phyloP scores from a whole-genome alignment of 768 basidiomycete species.

The Rhodotorula taiwanensis region DNA sequence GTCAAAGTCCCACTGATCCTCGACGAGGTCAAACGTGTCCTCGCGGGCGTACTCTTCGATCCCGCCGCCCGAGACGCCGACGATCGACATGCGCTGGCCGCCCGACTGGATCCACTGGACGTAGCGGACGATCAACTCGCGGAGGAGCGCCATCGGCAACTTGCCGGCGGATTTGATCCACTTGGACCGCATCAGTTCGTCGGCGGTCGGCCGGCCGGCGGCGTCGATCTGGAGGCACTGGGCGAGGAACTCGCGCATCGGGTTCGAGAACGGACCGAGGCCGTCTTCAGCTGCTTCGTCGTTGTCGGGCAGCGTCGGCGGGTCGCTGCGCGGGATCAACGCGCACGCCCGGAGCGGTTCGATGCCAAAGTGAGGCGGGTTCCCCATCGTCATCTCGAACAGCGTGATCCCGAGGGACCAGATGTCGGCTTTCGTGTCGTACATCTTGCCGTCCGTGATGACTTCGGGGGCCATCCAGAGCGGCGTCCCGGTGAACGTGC shows the following conservation, averaged over 20 bases:
- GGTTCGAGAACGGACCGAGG: constrained; percentile 53
- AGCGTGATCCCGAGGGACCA: constrained; percentile 96
- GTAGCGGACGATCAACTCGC: constrained; percentile 72
- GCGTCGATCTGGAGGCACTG: constrained; percentile 76
- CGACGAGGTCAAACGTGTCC: constrained; percentile 31
- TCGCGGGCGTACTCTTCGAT: constrained; percentile 10
- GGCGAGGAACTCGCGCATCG: constrained; percentile 80
- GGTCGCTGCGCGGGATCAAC: constrained; percentile 75
- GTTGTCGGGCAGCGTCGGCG: constrained; percentile 54
- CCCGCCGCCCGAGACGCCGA: constrained; percentile 49
- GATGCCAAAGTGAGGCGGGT: constrained; percentile 59
- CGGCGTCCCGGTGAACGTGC: constrained; percentile 92
- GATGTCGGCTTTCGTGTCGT: constrained; percentile 96
- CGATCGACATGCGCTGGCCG: constrained; percentile 70
- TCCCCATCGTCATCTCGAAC: constrained; percentile 94
- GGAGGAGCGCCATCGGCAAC: constrained; percentile 59
- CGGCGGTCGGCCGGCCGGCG: constrained; percentile 75
- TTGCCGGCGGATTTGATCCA: constrained; percentile 80
- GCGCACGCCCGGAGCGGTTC: constrained; percentile 81
- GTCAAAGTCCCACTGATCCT: constrained; percentile 39
- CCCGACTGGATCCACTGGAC: constrained; percentile 63
- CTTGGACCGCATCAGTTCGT: constrained; percentile 71
- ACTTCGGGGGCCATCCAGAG: constrained; percentile 99
- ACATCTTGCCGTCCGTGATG: constrained; percentile 73
- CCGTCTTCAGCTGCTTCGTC: constrained; percentile 40